These are phyloP conservation scores for Coemansia biformis DNA, from an alignment of 192 early-diverging fungal genomes.

Conservation along the genomic window DNA sequence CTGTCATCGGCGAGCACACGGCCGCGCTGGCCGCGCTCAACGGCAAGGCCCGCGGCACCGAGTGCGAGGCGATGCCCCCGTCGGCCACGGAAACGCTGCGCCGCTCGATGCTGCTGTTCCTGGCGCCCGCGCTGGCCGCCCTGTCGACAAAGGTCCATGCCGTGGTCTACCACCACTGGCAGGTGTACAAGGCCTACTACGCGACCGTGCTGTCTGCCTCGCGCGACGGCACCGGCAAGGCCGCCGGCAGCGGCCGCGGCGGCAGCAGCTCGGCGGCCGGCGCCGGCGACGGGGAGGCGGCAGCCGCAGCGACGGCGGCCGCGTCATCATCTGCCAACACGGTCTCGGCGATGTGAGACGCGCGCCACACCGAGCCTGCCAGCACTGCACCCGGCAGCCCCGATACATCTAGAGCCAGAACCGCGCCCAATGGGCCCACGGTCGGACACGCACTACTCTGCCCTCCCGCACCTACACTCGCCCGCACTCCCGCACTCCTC, in stretches of 20 bases:
- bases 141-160: conserved; percentile 26
- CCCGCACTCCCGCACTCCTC: too few species aligned
- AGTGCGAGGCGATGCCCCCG: conserved; percentile 33
- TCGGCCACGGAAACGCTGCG: conserved; percentile 19
- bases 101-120: conserved; percentile 31
- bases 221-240: not conserved
- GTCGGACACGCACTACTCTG: too few species aligned
- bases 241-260: not conserved
- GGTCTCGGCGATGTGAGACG: conserved; percentile 1
- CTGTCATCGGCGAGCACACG: conserved; percentile 24
- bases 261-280: conserved; percentile 4
- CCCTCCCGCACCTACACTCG: too few species aligned
- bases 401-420: conserved; percentile 4
- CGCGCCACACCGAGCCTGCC: not conserved
- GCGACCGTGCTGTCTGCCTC: conserved; percentile 10
- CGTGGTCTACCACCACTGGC: conserved; percentile 44
- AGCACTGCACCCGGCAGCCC: not conserved
- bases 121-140: conserved; percentile 24
- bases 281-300: not conserved
- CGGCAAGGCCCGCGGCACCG: conserved; percentile 18
- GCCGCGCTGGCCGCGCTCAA: conserved; percentile 12
- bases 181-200: conserved; percentile 44
- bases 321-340: conserved; percentile 12
- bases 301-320: not conserved
- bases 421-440: too few species aligned